Base-by-base conservation (phyloP, 495 filamentous ascomycete genomes). In the Lophiostoma macrostomum region DNA sequence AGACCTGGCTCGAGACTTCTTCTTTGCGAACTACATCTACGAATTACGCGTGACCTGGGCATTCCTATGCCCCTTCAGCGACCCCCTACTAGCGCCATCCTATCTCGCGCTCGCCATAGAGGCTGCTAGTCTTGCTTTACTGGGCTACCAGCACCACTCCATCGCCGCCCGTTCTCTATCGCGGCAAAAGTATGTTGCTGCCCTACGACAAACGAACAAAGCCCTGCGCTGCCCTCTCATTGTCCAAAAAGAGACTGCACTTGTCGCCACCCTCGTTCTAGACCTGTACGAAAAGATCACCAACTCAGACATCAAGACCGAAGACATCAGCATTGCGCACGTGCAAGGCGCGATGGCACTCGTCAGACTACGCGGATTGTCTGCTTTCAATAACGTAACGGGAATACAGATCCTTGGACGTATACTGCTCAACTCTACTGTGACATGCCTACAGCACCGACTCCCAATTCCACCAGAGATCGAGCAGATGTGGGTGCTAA, bases 321-420 rank as follows among this genome's bases (percentile, higher is more conserved):
- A 48, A 14, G 40, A 36, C 1, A 13, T 20, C 1, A 24, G 34
- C 22, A 22, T 32, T 29, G 51, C 42, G 6, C 68, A 71, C 29
- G 37, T 68, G 7, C 53, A 66, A 24, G 68, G 68, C 23, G 66
- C 68, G 1, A 44, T 69, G 11, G 61, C 67, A 16, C 56, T 71
- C 22, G 51, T 69, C 28, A 58, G 53, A 14, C n/a, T 64, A 16
- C 53, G 66, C 6, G 59, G 59, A 8, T 10, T 51, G 4, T 50
- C 53, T 14, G 34, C 31, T 10, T 59, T 65, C 45, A 56, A 36
- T 5, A 13, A 58, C 24, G 25, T 32, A 10, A 52, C 50, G 1
- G 53, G 48, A 20, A 36, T 55, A n/a, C 41, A 54, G 18, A 34
- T 64, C 1, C 54, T 63, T 1, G 29, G 38, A 16, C 57, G 67